Evolutionary conservation across 108 stramenopile species (phyloP).

Genomic region (Fistulifera pelliculosa): DNA sequence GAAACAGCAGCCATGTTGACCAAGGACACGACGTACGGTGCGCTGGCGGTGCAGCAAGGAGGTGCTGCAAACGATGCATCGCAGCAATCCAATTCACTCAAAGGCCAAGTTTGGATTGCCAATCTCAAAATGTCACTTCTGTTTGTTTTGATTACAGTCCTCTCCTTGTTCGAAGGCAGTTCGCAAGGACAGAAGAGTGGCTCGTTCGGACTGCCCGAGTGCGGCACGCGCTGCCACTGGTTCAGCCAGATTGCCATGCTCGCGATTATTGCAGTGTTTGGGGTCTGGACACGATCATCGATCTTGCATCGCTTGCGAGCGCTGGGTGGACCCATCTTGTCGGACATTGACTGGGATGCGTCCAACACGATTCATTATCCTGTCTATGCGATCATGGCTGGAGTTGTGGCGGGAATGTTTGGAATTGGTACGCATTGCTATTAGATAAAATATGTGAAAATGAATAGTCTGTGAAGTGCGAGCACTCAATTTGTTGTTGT

Average conservation of each 20-base stretch:
- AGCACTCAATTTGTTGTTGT: neutral
- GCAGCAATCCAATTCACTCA: neutral
- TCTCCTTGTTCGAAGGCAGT: constrained; percentile 54
- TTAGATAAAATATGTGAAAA: neutral
- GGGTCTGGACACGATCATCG: neutral
- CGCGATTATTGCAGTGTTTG: neutral
- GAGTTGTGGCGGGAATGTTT: constrained; percentile 84
- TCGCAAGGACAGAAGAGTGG: neutral
- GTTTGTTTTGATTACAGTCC: constrained; percentile 48
- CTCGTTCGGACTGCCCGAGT: neutral
- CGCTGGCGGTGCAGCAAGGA: neutral
- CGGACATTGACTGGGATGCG: constrained; percentile 72
- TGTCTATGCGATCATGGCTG: constrained; percentile 66
- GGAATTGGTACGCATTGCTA: constrained; percentile 40
- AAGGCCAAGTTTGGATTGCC: neutral
- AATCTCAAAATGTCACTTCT: neutral
- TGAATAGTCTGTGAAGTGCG: neutral
- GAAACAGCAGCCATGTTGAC: neutral
- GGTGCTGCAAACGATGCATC: neutral
- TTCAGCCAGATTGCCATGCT: neutral
- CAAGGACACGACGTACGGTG: neutral
- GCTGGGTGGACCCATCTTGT: constrained; percentile 5
- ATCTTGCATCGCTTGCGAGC: neutral
- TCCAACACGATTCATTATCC: constrained; percentile 69
- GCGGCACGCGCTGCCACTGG: constrained; percentile 2